Base-by-base conservation (phyloP, 305 asterid species). In the Fraxinus velutina region DNA sequence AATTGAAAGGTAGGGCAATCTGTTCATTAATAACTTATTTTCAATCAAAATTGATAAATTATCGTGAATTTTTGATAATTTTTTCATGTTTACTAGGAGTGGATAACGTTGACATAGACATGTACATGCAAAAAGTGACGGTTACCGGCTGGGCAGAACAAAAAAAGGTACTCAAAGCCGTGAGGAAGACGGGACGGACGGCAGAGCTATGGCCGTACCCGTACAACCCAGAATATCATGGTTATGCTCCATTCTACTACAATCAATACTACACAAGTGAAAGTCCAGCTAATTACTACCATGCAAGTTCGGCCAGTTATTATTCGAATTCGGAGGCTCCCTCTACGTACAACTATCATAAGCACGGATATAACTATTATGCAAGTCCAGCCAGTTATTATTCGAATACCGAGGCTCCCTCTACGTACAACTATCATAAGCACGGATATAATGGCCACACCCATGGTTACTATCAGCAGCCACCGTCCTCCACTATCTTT, bases 131-230 rank as follows among this genome's bases (percentile, higher is more conserved):
- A 44, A 93, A 92, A 44, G 96, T 93, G 76, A 90, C 91, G 0
- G 93, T 92, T 12, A 90, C 91, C 0, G 96, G 97, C 13, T 88
- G 90, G 89, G 88, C 80, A 2, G 91, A 89, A 66, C 93, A 85
- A 77, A 78, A 83, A 15, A 93, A 93, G 81, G 89, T 91, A 36
- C 87, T 91, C 3, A 89, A 90, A 87, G 80, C 89, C 9, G 91
- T 85, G 17, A 86, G 95, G 36, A 91, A 86, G 72, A 86, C 91
- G 0, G 98, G 95, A 52, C 87, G 90, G 70, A 85, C 15, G 30
- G 96, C 90, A 0, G 95, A 93, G 88, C 86, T 92, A 6, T 93
- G 96, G 97, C 96, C 98, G 42, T 91, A 64, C 44, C 98, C 94
- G 2, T 91, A 91, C 91, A 88, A 90, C 88, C 90, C 92, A 3